phyloP scores from a whole-genome alignment of 495 filamentous ascomycete genomes.

The Penicillium dipodomyicola region DNA sequence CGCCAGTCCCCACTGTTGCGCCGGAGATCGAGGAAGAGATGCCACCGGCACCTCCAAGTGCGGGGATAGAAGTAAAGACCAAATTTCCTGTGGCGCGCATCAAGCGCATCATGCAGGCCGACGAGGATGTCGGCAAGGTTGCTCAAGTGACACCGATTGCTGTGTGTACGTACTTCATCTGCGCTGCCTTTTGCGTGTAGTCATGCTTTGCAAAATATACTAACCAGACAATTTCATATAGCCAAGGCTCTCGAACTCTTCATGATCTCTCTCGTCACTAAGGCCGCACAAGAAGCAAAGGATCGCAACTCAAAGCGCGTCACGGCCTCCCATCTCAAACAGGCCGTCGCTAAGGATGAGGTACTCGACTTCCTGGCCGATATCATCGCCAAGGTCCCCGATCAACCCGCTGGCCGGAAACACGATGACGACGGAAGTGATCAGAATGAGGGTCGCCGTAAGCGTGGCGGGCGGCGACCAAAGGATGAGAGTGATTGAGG shows the following conservation, averaged over 20 bases:
- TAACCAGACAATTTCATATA: slow-evolving; percentile 19
- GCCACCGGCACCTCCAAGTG: slow-evolving; percentile 23
- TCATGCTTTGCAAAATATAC: slow-evolving; percentile 15
- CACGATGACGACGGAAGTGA: slow-evolving; percentile 50
- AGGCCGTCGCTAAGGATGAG: slow-evolving; percentile 78
- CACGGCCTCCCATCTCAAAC: slow-evolving; percentile 85
- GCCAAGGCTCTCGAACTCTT: slow-evolving; percentile 94
- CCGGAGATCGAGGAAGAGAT: slow-evolving; percentile 16
- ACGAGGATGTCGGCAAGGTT: slow-evolving; percentile 98
- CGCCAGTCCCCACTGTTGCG: neutral
- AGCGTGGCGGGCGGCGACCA: slow-evolving; percentile 45
- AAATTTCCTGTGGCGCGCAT: slow-evolving; percentile 98
- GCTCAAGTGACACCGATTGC: slow-evolving; percentile 94
- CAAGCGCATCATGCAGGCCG: slow-evolving; percentile 99
- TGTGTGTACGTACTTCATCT: slow-evolving; percentile 60
- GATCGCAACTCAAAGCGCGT: slow-evolving; percentile 83
- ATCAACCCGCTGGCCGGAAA: slow-evolving; percentile 60
- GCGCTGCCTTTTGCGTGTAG: neutral
- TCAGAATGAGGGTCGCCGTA: slow-evolving; percentile 49
- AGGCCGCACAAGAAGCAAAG: slow-evolving; percentile 78
- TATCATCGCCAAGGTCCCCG: slow-evolving; percentile 84
- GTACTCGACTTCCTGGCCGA: slow-evolving; percentile 90
- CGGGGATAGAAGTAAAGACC: slow-evolving; percentile 74
- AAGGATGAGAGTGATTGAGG: slow-evolving; percentile 49
- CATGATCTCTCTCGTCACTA: slow-evolving; percentile 89